Evolutionary conservation across 495 filamentous ascomycete species (phyloP), one percentile per base, ranked within the genome.

Genomic region (Lasiosphaeria ovina): DNA sequence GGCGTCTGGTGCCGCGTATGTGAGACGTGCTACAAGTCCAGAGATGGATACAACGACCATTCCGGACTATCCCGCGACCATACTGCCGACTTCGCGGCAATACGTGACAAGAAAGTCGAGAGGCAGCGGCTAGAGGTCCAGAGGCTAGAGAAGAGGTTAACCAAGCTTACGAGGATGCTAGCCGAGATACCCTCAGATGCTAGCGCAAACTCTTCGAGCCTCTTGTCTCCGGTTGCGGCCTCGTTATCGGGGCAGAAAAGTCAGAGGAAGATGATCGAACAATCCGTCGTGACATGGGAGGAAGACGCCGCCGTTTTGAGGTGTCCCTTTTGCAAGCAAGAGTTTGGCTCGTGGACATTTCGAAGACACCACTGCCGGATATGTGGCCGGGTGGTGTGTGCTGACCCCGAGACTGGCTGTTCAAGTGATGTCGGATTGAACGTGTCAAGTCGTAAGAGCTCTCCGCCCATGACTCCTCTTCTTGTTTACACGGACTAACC

Each of bases 1-100:
- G 94, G 94, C 2, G 81, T 93, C 58, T 98, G 94, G 94, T 95
- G 90, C 68, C 76, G 94, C 36, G 93, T 97, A 4, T 98, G 94
- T 70, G 95, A 98, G 74, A 98, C 94, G 33, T 98, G 94, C 72
- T 98, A 93, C 75, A 98, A 97, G 76, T 94, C 90, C 17, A 81
- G 95, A 62, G 91, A 93, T 40, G 95, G 95, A 3, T 98, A 98
- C 73, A 97, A 93, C 69, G 93, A 98, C 67, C 89, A 92, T 63
- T 83, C 83, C 57, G 92, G 87, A 3, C 63, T 88, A 4, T 74
- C 81, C 45, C 78, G 87, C 57, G 87, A 93, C 65, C 90, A 90
- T 62, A 93, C 83, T 2, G 73, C 76, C 16, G 78, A 76, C 0
- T 98, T 98, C 64, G 72, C 79, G 11, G 76, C 79, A 0, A 79